Percentiles rank a stretch among this genome's conserved stretches.
Evolutionary conservation across 1,139 yeast species (phyloP).

Genomic region (Blastobotrys aristatus): DNA sequence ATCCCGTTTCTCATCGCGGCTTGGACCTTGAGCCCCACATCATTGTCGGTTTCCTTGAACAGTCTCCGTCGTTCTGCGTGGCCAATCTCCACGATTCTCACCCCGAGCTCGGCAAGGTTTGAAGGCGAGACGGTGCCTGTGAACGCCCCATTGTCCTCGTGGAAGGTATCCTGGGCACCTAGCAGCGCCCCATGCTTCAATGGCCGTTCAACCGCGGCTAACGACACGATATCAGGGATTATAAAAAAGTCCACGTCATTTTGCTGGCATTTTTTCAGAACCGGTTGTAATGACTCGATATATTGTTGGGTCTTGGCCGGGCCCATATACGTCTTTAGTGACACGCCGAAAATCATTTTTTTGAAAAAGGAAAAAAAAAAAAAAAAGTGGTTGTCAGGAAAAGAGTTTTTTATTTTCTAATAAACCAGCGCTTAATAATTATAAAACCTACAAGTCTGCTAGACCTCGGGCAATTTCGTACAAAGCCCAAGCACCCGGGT

Average conservation of each 20-base stretch:
- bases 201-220: slow-evolving; percentile 16
- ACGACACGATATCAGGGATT: slow-evolving; percentile 27
- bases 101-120: slow-evolving; percentile 73
- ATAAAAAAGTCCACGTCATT: slow-evolving; percentile 23
- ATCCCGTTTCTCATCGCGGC: slow-evolving; percentile 75
- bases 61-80: slow-evolving; percentile 91
- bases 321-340: slow-evolving; percentile 24
- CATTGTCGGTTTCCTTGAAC: slow-evolving; percentile 74
- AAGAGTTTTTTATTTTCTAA: background rate
- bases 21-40: slow-evolving; percentile 76
- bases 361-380: background rate
- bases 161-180: slow-evolving; percentile 79
- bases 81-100: slow-evolving; percentile 79
- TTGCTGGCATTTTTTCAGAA: slow-evolving; percentile 12
- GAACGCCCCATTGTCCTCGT: slow-evolving; percentile 81
- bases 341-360: slow-evolving; percentile 20
- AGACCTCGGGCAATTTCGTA: slow-evolving; percentile 31
- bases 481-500: slow-evolving; percentile 44
- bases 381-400: background rate
- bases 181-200: slow-evolving; percentile 27
- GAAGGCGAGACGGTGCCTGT: slow-evolving; percentile 78
- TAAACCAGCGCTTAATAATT: background rate
- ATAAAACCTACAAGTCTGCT: slow-evolving; percentile 11
- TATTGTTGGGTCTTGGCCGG: slow-evolving; percentile 18
- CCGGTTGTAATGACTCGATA: slow-evolving; percentile 14